Percentiles rank a stretch among this genome's conserved stretches.
Conservation (phyloP, 225 moss, liverwort and hornwort species). For the Marchantia paleacea region DNA sequence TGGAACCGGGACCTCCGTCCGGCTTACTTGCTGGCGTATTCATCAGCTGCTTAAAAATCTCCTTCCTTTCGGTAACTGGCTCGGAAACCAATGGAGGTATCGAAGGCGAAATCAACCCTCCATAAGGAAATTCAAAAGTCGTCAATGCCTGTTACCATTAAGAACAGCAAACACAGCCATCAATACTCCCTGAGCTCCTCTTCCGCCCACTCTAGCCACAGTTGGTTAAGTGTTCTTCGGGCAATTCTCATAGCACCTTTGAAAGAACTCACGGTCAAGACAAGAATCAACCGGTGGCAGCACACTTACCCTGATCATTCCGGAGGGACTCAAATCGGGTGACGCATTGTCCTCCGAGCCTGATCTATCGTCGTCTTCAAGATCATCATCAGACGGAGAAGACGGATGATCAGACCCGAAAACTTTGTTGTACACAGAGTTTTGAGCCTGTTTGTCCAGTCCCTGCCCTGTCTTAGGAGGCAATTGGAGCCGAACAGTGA, state of each 20-base stretch:
- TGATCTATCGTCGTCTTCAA: conserved; percentile 50
- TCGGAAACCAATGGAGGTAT: conserved; percentile 28
- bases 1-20: conserved; percentile 24
- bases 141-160: conserved; percentile 70
- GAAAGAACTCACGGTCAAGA: not conserved
- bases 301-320: conserved; percentile 72
- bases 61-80: conserved; percentile 21
- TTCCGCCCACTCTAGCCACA: conserved; percentile 17
- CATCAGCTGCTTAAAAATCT: conserved; percentile 40
- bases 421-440: conserved; percentile 64
- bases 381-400: conserved; percentile 68
- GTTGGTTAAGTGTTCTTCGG: conserved; percentile 13
- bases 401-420: conserved; percentile 69
- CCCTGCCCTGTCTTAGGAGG: conserved; percentile 23
- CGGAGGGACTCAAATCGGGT: conserved; percentile 74
- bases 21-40: conserved; percentile 20
- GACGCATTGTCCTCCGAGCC: conserved; percentile 67
- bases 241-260: not conserved
- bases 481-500: conserved; percentile 25
- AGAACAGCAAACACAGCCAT: conserved; percentile 14
- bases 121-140: conserved; percentile 44
- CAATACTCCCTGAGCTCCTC: conserved; percentile 25
- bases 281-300: not conserved
- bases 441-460: conserved; percentile 49
- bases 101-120: conserved; percentile 76